Conservation (phyloP, 2,329 filamentous ascomycete species). For the Chrysoporthe deuterocubensis region DNA sequence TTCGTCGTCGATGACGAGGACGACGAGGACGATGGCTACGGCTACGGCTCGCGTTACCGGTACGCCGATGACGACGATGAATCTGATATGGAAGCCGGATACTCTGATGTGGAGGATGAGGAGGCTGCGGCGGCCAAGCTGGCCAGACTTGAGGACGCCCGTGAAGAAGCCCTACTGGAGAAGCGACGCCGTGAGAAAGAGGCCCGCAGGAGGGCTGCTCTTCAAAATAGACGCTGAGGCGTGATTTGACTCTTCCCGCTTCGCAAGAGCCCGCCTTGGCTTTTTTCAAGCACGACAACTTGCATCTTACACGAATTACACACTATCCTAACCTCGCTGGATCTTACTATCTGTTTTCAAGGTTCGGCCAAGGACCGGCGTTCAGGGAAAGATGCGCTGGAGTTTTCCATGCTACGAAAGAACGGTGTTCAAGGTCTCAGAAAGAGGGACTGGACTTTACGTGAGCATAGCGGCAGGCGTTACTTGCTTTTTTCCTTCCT, state of each 20-base stretch:
- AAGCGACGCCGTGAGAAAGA: constrained; percentile 66
- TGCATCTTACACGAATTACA: neutral
- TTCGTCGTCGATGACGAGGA: constrained; percentile 67
- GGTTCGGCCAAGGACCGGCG: neutral
- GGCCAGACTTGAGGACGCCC: constrained; percentile 70
- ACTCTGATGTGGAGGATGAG: constrained; percentile 75
- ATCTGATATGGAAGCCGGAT: constrained; percentile 79
- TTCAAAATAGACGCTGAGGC: constrained; percentile 12
- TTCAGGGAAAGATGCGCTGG: constrained; percentile 1
- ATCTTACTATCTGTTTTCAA: constrained; percentile 1
- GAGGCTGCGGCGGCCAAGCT: constrained; percentile 65
- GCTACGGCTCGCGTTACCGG: constrained; percentile 40
- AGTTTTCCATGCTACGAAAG: neutral
- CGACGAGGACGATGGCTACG: constrained; percentile 45
- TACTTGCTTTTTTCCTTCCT: constrained; percentile 11
- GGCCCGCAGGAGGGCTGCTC: constrained; percentile 48
- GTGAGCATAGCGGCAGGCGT: constrained; percentile 30
- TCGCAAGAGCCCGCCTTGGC: neutral
- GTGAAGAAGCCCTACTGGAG: constrained; percentile 66
- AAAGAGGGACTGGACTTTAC: constrained; percentile 10
- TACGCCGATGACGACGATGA: constrained; percentile 67
- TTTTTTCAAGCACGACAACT: neutral
- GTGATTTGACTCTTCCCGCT: neutral
- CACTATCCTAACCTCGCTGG: neutral
- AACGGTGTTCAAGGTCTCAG: constrained; percentile 18